Evolutionary conservation across 805 yeast genomes (phyloP).

Genomic region (Grigorovia transvaalensis): DNA sequence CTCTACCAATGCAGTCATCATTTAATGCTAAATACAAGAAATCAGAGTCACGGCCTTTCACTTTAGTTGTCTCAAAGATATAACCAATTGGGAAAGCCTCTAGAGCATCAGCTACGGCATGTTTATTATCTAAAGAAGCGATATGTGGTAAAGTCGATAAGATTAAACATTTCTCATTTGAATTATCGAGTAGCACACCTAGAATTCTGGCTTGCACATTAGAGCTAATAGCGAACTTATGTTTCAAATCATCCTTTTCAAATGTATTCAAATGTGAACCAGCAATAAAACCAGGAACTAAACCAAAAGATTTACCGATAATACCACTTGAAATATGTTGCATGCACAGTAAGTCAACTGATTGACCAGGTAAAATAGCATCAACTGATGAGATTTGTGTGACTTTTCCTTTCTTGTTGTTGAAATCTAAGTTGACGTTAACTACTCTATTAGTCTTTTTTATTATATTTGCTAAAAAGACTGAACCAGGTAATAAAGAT

Average conservation of each 20-base stretch:
- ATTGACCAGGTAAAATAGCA: constrained; percentile 75
- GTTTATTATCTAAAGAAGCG: constrained; percentile 19
- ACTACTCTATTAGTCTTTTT: constrained; percentile 36
- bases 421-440: constrained; percentile 43
- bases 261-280: constrained; percentile 51
- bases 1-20: constrained; percentile 52
- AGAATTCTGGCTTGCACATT: constrained; percentile 59
- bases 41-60: constrained; percentile 48
- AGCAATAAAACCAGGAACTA: constrained; percentile 61
- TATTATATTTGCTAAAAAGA: constrained; percentile 50
- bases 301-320: constrained; percentile 61
- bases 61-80: constrained; percentile 39
- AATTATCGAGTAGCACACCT: constrained; percentile 43
- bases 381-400: constrained; percentile 61
- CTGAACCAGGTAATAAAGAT: constrained; percentile 48
- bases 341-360: constrained; percentile 63
- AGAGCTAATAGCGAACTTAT: constrained; percentile 59
- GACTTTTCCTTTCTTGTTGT: constrained; percentile 37
- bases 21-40: constrained; percentile 52
- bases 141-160: constrained; percentile 50
- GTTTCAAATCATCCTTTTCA: constrained; percentile 39
- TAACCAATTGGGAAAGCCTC: constrained; percentile 78
- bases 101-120: constrained; percentile 29
- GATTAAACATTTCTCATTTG: constrained; percentile 49
- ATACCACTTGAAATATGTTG: constrained; percentile 54